Base-by-base conservation (phyloP, 345 rosid genomes). In the Populus pruinosa region DNA sequence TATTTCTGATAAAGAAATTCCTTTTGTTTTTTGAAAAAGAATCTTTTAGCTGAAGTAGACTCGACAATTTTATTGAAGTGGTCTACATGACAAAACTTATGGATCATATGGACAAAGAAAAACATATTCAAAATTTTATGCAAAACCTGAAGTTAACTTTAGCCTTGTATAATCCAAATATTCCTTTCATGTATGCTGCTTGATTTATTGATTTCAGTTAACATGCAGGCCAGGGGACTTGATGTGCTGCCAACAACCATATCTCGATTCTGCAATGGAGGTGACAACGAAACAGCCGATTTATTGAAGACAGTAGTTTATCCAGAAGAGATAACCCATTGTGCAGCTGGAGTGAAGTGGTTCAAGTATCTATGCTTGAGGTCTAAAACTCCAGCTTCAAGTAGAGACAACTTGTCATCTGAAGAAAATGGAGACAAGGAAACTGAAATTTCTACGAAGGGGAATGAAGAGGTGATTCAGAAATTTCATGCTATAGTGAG, bases 261-360 rank as follows among this genome's bases (percentile, higher is more conserved):
- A 79, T 89, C 91, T 56, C 90, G 96, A 16, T 93, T 95, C 81
- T 89, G 90, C 69, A 89, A 87, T 9, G 96, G 98, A 79, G 94
- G 99, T 1, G 99, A 95, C 67, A 74, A 90, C 9, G 82, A 87
- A 74, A 95, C 98, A 0, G 96, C 94, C 13, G 88, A 91, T 73
- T 82, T 95, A 76, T 82, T 89, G 74, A 94, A 91, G 90, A 89
- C 20, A 1, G 90, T 91, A 70, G 81, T 95, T 53, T 93, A 95
- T 82, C 99, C 97, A 5, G 96, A 93, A 79, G 97, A 93, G 83
- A 90, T 93, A 71, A 91, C 98, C 55, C 99, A 91, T 80, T 94
- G 97, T 90, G 97, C 98, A 72, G 91, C 97, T 73, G 99, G 99
- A 77, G 91, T 95, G 0, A 90, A 77, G 83, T 95, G 99, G 99